Evolutionary conservation across 2,329 filamentous ascomycete genomes (phyloP).

Genomic region (Ambrosiella beaveri): DNA sequence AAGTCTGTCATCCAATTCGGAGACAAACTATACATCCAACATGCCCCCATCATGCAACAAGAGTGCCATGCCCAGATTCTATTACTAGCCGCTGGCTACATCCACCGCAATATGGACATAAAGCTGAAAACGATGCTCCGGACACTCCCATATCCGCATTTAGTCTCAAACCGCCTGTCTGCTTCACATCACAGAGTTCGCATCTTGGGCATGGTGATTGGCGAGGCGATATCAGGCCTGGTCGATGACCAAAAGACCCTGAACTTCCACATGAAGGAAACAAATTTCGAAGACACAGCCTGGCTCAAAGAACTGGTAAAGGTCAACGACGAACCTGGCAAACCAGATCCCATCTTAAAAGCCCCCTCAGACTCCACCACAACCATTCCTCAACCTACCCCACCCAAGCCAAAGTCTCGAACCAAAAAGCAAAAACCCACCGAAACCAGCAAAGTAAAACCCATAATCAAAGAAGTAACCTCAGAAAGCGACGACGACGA

Average conservation of each 20-base stretch:
- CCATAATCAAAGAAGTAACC: conserved; percentile 49
- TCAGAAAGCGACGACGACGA: conserved; percentile 47
- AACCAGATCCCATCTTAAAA: conserved; percentile 32
- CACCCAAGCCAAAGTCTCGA: conserved; percentile 13
- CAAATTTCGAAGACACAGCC: conserved; percentile 46
- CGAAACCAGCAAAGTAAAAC: conserved; percentile 20
- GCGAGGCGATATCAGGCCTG: conserved; percentile 50
- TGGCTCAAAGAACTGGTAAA: conserved; percentile 56
- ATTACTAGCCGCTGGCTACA: conserved; percentile 59
- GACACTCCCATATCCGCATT: conserved; percentile 55
- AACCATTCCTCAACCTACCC: conserved; percentile 10
- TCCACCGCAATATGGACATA: conserved; percentile 47
- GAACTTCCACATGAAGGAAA: conserved; percentile 71
- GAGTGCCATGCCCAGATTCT: conserved; percentile 72
- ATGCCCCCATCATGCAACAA: conserved; percentile 71
- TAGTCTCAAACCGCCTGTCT: conserved; percentile 70
- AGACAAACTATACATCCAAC: conserved; percentile 71
- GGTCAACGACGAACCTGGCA: conserved; percentile 45
- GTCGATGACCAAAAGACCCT: conserved; percentile 55
- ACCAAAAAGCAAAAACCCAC: conserved; percentile 18
- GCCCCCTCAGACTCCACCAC: conserved; percentile 5
- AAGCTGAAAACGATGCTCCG: conserved; percentile 52
- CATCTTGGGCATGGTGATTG: conserved; percentile 77
- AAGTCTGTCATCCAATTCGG: conserved; percentile 60
- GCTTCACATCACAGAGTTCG: conserved; percentile 58